phyloP scores from a whole-genome alignment of 305 asterid species.

The Rubia peregrina region DNA sequence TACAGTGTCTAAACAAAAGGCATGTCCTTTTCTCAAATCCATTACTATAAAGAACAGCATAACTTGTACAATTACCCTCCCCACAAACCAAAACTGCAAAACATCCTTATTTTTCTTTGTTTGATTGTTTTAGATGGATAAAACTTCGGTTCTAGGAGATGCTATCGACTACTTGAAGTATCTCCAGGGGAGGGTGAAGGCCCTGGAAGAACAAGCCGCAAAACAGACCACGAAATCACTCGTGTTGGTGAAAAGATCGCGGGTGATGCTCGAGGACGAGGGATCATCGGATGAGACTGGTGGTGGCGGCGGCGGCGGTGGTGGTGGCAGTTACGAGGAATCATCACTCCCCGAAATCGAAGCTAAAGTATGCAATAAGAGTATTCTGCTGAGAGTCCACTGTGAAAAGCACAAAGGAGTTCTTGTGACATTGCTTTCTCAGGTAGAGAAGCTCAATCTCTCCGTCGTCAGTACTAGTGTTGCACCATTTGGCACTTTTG shows the following conservation, averaged over 20 bases:
- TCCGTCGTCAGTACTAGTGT: conserved; percentile 24
- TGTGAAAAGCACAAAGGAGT: conserved; percentile 29
- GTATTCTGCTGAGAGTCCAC: conserved; percentile 31
- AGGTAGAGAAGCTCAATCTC: conserved; percentile 29
- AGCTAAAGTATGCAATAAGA: conserved; percentile 29
- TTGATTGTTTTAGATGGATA: conserved; percentile 35
- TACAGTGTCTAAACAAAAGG: not conserved
- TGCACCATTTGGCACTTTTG: conserved; percentile 24
- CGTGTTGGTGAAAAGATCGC: conserved; percentile 37
- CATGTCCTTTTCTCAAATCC: not conserved
- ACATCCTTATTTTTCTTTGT: not conserved
- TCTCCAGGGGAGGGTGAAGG: conserved; percentile 40
- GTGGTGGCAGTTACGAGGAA: conserved; percentile 15
- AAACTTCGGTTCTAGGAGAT: conserved; percentile 50
- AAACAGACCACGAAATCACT: conserved; percentile 31
- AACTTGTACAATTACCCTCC: not conserved
- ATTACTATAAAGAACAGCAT: conserved; percentile 1
- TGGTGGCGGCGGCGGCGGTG: not conserved
- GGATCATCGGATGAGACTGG: conserved; percentile 24
- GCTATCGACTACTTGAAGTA: conserved; percentile 42
- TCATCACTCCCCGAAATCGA: conserved; percentile 36
- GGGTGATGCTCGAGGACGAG: conserved; percentile 28
- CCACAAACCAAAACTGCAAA: not conserved
- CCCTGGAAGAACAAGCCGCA: conserved; percentile 36
- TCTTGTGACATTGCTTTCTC: conserved; percentile 24